phyloP scores from a whole-genome alignment of 2,329 filamentous ascomycete species.

The Ciborinia camelliae region DNA sequence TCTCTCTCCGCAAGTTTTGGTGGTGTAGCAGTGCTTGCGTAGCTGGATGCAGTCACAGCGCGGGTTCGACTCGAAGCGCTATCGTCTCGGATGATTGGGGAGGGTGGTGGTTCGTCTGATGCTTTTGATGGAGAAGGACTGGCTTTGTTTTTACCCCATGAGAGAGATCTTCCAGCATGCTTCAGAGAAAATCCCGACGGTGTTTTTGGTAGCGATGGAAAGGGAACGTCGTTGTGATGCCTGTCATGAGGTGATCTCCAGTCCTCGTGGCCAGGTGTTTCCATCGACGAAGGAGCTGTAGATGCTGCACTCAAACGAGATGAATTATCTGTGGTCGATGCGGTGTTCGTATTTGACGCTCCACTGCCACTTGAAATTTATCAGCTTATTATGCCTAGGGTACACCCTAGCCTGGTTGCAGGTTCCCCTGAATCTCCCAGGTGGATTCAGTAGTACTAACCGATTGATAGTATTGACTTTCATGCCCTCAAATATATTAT shows the following conservation, averaged over 20 bases:
- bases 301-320: slow-evolving; percentile 38
- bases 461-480: slow-evolving; percentile 34
- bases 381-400: slow-evolving; percentile 23
- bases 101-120: slow-evolving; percentile 23
- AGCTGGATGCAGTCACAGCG: slow-evolving; percentile 36
- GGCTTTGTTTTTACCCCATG: slow-evolving; percentile 36
- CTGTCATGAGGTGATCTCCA: slow-evolving; percentile 35
- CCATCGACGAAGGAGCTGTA: slow-evolving; percentile 38
- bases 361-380: slow-evolving; percentile 36
- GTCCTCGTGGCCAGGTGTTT: slow-evolving; percentile 32
- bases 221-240: slow-evolving; percentile 33
- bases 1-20: slow-evolving; percentile 35
- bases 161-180: slow-evolving; percentile 36
- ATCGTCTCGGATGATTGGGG: slow-evolving; percentile 28
- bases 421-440: not conserved
- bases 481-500: slow-evolving; percentile 37
- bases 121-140: slow-evolving; percentile 29
- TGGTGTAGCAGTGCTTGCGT: slow-evolving; percentile 38
- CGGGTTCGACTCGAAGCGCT: slow-evolving; percentile 28
- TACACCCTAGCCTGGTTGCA: slow-evolving; percentile 21
- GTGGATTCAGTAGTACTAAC: slow-evolving; percentile 31
- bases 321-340: slow-evolving; percentile 38
- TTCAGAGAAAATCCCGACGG: slow-evolving; percentile 35
- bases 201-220: slow-evolving; percentile 35
- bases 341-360: slow-evolving; percentile 38